Conservation (phyloP, 2,329 filamentous ascomycete genomes). For the Pestalotiopsis sp. region DNA sequence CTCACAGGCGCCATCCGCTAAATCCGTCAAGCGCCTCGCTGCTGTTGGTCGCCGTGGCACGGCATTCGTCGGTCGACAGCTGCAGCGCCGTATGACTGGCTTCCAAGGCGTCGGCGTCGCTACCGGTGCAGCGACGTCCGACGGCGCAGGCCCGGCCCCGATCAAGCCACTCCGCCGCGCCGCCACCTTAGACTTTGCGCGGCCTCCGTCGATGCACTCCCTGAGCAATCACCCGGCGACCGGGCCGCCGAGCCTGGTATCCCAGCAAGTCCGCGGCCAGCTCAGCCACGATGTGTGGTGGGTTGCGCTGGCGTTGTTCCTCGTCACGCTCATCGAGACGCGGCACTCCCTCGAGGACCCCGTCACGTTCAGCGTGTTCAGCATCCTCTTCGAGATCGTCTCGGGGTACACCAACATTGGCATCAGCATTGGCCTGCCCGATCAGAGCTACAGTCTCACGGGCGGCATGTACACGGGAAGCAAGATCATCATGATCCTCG, state of each 20-base stretch:
- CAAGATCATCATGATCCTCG: conserved; percentile 13
- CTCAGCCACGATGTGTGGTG: conserved; percentile 67
- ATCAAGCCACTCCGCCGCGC: conserved; percentile 15
- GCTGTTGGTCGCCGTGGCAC: conserved; percentile 9
- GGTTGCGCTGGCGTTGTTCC: conserved; percentile 59
- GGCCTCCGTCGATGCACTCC: conserved; percentile 4
- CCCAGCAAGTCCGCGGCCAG: conserved; percentile 58
- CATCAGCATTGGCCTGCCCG: conserved; percentile 54
- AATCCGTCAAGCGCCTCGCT: conserved; percentile 6
- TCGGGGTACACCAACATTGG: conserved; percentile 61
- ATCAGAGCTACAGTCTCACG: conserved; percentile 53
- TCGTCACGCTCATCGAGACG: conserved; percentile 60
- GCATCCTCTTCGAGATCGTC: conserved; percentile 56
- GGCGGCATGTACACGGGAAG: conserved; percentile 53
- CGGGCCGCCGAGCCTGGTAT: conserved; percentile 41
- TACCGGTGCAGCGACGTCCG: not conserved
- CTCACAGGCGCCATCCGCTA: not conserved
- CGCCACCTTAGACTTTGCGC: conserved; percentile 13
- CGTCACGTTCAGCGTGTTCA: conserved; percentile 56
- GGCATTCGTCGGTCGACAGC: conserved; percentile 13
- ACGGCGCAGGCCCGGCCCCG: conserved; percentile 11
- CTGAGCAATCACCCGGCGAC: conserved; percentile 6
- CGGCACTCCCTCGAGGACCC: conserved; percentile 52
- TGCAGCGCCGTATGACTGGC: conserved; percentile 20
- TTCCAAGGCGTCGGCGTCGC: conserved; percentile 23